Evolutionary conservation across 345 rosid genomes (phyloP), one percentile per base, ranked within the genome.

Genomic region (Arabis hirsuta): DNA sequence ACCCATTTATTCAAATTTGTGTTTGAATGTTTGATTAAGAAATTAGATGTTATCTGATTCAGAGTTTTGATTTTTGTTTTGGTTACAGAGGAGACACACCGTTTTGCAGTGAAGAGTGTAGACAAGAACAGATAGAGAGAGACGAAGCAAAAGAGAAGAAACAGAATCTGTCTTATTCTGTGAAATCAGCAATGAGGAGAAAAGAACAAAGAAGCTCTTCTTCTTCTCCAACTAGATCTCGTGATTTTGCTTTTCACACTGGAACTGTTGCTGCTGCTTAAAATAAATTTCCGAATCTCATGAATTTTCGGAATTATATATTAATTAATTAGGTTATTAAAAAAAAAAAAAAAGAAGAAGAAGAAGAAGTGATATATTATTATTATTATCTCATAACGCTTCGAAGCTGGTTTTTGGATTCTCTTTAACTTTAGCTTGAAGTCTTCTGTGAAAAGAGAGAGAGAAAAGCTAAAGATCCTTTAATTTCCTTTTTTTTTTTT

Each of bases 31-130:
- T 6, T 69, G 26, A 65, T 50, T 65, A 3, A 20, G 3, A 9
- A 27, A 27, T 5, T 16, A 27, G n/a, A n/a, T n/a, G n/a, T n/a
- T n/a, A n/a, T 29, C 4, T 60, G 75, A 54, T 62, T 62, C 10
- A 1, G 16, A 47, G 84, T 84, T 65, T 20, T 39, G 48, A 16
- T 58, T 22, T 58, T 62, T n/a, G 43, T 22, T 58, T 55, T 55
- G 78, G 10, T 8, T 36, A 11, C 90, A 86, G 96, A 88, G 96
- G 98, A 52, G 98, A 93, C 56, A 77, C 82, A n/a, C 90, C 97
- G 16, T 93, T 88, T 69, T 90, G 97, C 52, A 88, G 87, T 68
- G 96, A 87, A 67, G 97, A 90, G 78, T 90, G 98, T 81, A 87
- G 98, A 51, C 83, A 80, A 76, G 93, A 90, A 63, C 90, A 87